Evolutionary conservation across 2,329 filamentous ascomycete species (phyloP), one percentile per base, ranked within the genome.

Genomic region (Ampelomyces quisqualis): DNA sequence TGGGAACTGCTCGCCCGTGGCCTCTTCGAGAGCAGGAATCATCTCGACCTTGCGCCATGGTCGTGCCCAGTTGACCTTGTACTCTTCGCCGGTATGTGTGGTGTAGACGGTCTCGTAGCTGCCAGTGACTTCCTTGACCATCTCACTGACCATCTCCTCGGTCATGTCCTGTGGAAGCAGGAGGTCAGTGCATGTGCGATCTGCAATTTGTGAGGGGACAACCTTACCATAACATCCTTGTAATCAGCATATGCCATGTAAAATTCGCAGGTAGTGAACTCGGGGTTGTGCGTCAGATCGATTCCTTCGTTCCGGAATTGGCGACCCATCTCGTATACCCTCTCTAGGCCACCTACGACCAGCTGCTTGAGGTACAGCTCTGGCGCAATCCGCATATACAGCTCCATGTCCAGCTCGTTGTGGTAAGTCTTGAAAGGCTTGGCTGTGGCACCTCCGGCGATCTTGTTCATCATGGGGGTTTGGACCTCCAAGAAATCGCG

Each of bases 181-280:
- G n/a, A n/a, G n/a, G n/a, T n/a, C n/a, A n/a, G n/a, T n/a, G n/a
- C n/a, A n/a, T n/a, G n/a, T n/a, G n/a, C n/a, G n/a, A n/a, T n/a
- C n/a, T n/a, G n/a, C n/a, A n/a, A n/a, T n/a, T n/a, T n/a, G n/a
- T n/a, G n/a, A n/a, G n/a, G n/a, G n/a, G n/a, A n/a, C n/a, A n/a
- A n/a, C n/a, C n/a, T n/a, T n/a, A n/a, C n/a, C 85, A 95, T 89
- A 45, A 96, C 76, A 65, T 97, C 93, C 70, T 94, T 87, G 56
- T 95, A 59, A 35, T 69, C 67, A 24, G 74, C 70, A 40, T 70
- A 97, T 3, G 93, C 55, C 52, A 87, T 84, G 73, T 98, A 98
- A 74, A 97, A 97, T 71, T 98, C 93, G 69, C 89, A 88, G 18
- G 89, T 95, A 29, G 93, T 98, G 76, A 98, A 98, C 69, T 98